phyloP scores from a whole-genome alignment of 169 alveolate genomes.

The Plasmodium adleri region DNA sequence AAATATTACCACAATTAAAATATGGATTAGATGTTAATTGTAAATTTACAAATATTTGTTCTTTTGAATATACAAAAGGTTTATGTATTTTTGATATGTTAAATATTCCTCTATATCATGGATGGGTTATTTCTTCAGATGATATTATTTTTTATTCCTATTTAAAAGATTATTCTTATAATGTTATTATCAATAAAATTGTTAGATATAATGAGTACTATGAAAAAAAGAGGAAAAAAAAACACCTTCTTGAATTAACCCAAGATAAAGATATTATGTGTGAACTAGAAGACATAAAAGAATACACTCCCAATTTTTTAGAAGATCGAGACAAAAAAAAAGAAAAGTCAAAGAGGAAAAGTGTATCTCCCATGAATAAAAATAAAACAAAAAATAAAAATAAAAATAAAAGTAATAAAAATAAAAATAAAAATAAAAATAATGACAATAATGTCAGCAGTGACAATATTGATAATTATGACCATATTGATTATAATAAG shows the following conservation, averaged over 20 bases:
- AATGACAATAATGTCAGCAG: no score
- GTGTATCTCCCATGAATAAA: no score
- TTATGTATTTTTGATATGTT: conserved; percentile 78
- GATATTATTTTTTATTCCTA: conserved; percentile 71
- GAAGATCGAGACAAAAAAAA: conserved; percentile 34
- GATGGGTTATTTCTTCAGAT: conserved; percentile 78
- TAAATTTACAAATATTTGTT: conserved; percentile 70
- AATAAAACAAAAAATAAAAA: no score
- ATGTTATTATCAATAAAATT: conserved; percentile 72
- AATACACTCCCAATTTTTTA: conserved; percentile 36
- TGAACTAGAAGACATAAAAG: background rate
- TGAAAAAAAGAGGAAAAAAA: conserved; percentile 45
- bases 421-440: no score
- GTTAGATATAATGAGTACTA: conserved; percentile 73
- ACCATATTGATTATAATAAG: no score
- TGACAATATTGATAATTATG: no score
- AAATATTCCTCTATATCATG: conserved; percentile 76
- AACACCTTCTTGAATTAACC: conserved; percentile 8
- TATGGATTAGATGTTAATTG: conserved; percentile 78
- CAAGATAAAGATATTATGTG: background rate
- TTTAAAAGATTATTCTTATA: conserved; percentile 74
- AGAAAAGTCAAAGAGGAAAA: no score
- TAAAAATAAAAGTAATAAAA: no score
- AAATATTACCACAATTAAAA: conserved; percentile 76
- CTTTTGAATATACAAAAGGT: conserved; percentile 78